Evolutionary conservation across 148 eudicot genomes (phyloP), one percentile per base, ranked within the genome.

Genomic region (Bassia scoparia): DNA sequence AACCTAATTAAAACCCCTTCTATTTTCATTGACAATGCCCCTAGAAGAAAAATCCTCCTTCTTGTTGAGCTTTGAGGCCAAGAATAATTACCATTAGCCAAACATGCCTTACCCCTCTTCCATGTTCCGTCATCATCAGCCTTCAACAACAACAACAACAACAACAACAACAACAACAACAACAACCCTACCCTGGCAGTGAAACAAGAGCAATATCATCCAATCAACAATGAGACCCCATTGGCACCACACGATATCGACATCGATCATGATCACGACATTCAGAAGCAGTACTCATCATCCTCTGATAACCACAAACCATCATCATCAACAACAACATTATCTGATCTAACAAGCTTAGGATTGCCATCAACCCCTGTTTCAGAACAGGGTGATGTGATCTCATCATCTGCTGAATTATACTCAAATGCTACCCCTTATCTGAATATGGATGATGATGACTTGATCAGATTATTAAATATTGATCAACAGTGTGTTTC

Each of bases 341-440:
- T 43, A 1, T 43, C 70, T 54, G 62, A 74, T 48, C 26, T 34
- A 11, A 69, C 76, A n/a, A 61, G 70, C 37, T 34, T 61, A 20
- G 62, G 49, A 2, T 41, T 65, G 12, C 29, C 74, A 71, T 55
- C 74, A 33, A 61, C 66, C 41, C 70, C 70, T 58, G 74, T 43
- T 48, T 74, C 70, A 8, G 62, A 65, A 13, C 74, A 71, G 35
- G 37, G 64, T 29, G 77, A 74, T 64, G 76, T 74, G 30, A 63
- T 50, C 70, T 74, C 70, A 9, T 27, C 60, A 5, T 20, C 50
- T 20, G 77, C 52, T 49, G 17, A 52, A 13, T 27, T 23, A 26
- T 65, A 61, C 70, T 34, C 61, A 27, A 18, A 59, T 7, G 11
- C 50, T 24, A 66, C n/a, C 9, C 43, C 62, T 29, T 27, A 41